Evolutionary conservation across 441 rosid genomes (phyloP), one percentile per base, ranked within the genome.

Genomic region (Lepidium campestre): DNA sequence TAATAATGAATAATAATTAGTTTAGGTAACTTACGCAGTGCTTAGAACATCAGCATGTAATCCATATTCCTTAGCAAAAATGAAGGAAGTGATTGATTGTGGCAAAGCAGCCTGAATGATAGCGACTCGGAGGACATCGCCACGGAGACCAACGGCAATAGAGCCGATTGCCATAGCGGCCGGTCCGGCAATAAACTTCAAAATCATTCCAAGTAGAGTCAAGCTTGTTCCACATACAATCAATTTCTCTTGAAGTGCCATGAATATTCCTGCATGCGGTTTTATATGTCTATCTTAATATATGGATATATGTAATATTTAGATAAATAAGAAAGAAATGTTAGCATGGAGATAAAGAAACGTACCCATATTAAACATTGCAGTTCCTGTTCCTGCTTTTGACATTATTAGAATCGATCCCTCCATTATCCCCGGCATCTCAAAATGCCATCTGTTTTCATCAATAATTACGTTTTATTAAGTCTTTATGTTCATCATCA

Each of bases 1-100:
- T n/a, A n/a, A n/a, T n/a, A n/a, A n/a, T n/a, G n/a, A n/a, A n/a
- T n/a, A n/a, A n/a, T n/a, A n/a, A n/a, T n/a, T n/a, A n/a, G n/a
- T n/a, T n/a, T n/a, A n/a, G n/a, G n/a, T n/a, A n/a, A n/a, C 88
- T 74, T 86, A 93, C 97, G 99, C 99, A 41, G 97, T 90, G 85
- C 98, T 93, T 36, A 90, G 80, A 29, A 93, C 96, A 2, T 86
- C 86, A 4, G 95, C 89, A 73, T 93, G 99, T 29, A 89, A 55
- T 65, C 85, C 93, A 42, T 89, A 90, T 70, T 89, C 99, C 62
- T 89, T 89, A 20, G 99, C 97, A 31, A 73, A 90, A 67, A 93
- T 83, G 80, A 93, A 93, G 3, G 99, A 89, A 4, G 91, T 86
- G 42, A 93, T 89, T 19, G 99, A 83, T 14, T 90, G 96, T 35